Base-by-base conservation (phyloP, 495 filamentous ascomycete genomes). In the Aspergillus sparsus region DNA sequence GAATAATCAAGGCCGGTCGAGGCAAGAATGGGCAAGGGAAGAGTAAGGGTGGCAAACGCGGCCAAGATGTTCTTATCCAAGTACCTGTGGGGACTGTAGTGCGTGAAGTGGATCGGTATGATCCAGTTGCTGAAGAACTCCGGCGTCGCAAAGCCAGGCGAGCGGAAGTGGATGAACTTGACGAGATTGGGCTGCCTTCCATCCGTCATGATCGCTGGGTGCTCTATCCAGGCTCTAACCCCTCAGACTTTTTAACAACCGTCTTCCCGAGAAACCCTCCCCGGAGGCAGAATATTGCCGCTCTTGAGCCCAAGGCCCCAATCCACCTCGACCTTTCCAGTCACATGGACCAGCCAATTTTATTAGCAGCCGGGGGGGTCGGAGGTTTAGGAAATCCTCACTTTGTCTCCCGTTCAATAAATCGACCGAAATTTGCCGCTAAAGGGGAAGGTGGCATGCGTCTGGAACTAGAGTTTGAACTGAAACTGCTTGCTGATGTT, bases 311-410 rank as follows among this genome's bases (percentile, higher is more conserved):
- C 0, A 66, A 80, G 34, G 82, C 80, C 0, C 91, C 91, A 9
- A 85, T 98, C 13, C 80, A 83, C 60, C 81, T 98, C 9, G 94
- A 98, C 70, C 80, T 98, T 9, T 90, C 88, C 8, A 73, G 83
- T 27, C 88, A 90, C 1, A 96, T 93, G 76, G 83, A 89, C 12
- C 81, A 83, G 42, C 94, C 94, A 0, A 85, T 96, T 54, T 78
- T 98, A n/a, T 82, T 98, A n/a, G 88, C 90, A 3, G 90, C 91
- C 2, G 94, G 94, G 16, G 91, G 90, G 12, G 83, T 90, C 46
- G 95, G 95, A 10, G 94, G 94, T 0, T 74, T 97, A 37, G 94
- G 94, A 1, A 98, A 98, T 66, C 91, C 94, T 12, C 92, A 97
- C 67, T 98, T 97, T 66, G 82, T 88, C 7, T 87, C 89, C 0